Conservation (phyloP, 345 rosid species). For the Passiflora organensis region DNA sequence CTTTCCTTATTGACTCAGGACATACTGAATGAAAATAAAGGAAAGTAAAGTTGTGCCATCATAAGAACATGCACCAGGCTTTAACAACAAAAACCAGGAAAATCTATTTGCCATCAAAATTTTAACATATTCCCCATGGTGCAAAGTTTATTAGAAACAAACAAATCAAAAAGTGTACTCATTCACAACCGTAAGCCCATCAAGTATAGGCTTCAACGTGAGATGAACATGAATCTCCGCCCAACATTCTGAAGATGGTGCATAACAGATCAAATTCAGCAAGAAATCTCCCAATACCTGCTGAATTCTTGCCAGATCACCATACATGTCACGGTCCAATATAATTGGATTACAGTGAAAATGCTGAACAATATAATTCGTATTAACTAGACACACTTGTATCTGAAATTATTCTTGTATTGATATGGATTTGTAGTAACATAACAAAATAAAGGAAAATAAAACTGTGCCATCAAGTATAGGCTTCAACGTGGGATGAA, state of each 20-base stretch:
- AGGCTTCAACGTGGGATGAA: too few species aligned
- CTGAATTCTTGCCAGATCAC: conserved; percentile 89
- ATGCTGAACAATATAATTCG: too few species aligned
- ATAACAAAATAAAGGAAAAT: neutral
- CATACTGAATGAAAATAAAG: too few species aligned
- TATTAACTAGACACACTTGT: neutral
- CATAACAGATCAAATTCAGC: conserved; percentile 73
- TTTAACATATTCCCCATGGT: neutral
- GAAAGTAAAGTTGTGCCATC: too few species aligned
- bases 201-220: conserved; percentile 47
- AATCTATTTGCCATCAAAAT: neutral
- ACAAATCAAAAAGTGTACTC: conserved; percentile 2
- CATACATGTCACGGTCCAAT: conserved; percentile 84
- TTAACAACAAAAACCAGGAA: neutral
- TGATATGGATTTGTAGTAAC: neutral
- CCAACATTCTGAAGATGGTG: conserved; percentile 79
- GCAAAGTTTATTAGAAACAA: neutral
- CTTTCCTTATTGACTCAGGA: too few species aligned
- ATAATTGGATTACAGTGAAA: too few species aligned
- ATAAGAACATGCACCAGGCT: too few species aligned
- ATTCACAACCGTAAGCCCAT: conserved; percentile 51
- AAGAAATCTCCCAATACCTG: conserved; percentile 87
- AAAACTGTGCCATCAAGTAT: too few species aligned
- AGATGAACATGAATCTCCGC: conserved; percentile 83
- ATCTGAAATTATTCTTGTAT: neutral